These are phyloP conservation scores for Kappamyces sp. DNA, from an alignment of 192 early-diverging fungal genomes.

Conservation along the genomic window DNA sequence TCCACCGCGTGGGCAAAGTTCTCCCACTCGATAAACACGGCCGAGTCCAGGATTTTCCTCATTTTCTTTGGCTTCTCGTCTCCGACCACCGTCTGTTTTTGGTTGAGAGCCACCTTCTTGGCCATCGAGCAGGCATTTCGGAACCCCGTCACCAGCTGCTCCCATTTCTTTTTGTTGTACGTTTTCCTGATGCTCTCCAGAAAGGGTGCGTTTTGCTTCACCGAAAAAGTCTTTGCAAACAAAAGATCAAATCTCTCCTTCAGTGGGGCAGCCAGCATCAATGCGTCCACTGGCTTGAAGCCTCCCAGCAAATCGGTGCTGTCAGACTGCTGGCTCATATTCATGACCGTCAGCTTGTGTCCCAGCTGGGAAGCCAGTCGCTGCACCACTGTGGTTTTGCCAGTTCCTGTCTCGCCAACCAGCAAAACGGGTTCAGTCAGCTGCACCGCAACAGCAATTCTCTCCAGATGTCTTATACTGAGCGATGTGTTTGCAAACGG, in stretches of 20 bases:
- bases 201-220: slow-evolving; percentile 79
- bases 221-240: slow-evolving; percentile 82
- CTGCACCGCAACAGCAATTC: slow-evolving; percentile 72
- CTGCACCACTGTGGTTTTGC: slow-evolving; percentile 95
- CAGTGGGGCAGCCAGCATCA: slow-evolving; percentile 69
- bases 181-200: slow-evolving; percentile 71
- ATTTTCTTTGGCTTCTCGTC: slow-evolving; percentile 22
- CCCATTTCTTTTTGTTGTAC: slow-evolving; percentile 74
- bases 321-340: slow-evolving; percentile 95
- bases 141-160: slow-evolving; percentile 68
- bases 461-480: slow-evolving; percentile 74
- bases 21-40: slow-evolving; percentile 66
- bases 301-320: slow-evolving; percentile 91
- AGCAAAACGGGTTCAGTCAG: slow-evolving; percentile 81
- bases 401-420: slow-evolving; percentile 96
- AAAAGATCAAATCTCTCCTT: slow-evolving; percentile 79
- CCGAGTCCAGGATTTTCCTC: slow-evolving; percentile 30
- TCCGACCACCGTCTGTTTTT: slow-evolving; percentile 3
- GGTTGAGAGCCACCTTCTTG: slow-evolving; percentile 35
- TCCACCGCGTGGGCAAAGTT: slow-evolving; percentile 56
- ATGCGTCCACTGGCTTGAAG: slow-evolving; percentile 90
- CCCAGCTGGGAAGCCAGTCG: slow-evolving; percentile 73
- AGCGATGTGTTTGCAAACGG: slow-evolving; percentile 88
- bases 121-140: slow-evolving; percentile 76
- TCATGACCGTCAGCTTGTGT: slow-evolving; percentile 79